These are phyloP conservation scores for Phoenix dactylifera DNA, from an alignment of 176 grass and related monocot genomes.

Conservation along the genomic window DNA sequence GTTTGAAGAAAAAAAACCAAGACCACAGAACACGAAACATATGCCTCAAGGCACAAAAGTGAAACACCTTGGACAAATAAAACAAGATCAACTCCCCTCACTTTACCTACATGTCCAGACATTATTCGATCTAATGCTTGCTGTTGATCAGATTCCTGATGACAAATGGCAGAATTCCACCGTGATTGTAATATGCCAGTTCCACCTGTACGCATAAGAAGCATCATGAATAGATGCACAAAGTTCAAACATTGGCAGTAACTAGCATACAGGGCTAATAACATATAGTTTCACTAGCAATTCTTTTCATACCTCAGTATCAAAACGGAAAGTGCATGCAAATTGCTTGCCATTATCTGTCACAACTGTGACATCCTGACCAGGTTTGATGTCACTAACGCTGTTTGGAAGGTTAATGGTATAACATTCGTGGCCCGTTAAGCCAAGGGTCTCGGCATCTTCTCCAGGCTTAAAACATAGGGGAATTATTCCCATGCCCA, in stretches of 20 bases:
- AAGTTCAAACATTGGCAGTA: not conserved
- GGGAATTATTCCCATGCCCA: conserved; percentile 90
- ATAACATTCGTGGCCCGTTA: conserved; percentile 78
- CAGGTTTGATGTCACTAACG: conserved; percentile 79
- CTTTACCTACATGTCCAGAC: conserved; percentile 4
- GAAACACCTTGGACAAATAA: conserved; percentile 1
- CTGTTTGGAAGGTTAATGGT: conserved; percentile 62
- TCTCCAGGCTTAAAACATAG: conserved; percentile 84
- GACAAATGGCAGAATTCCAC: conserved; percentile 87
- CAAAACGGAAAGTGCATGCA: conserved; percentile 73
- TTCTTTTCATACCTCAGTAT: conserved; percentile 56
- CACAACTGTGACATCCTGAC: conserved; percentile 69
- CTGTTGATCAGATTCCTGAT: conserved; percentile 49
- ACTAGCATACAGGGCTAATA: too few species aligned
- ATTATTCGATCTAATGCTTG: conserved; percentile 32
- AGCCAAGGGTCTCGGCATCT: conserved; percentile 77
- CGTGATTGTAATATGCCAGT: conserved; percentile 81
- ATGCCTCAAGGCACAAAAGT: not conserved
- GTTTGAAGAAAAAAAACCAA: conserved; percentile 25
- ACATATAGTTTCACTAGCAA: not conserved
- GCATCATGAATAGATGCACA: not conserved
- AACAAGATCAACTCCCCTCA: not conserved
- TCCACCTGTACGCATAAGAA: conserved; percentile 50
- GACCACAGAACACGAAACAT: conserved; percentile 4
- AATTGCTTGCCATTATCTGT: conserved; percentile 77